Evolutionary conservation across 805 yeast species (phyloP).

Genomic region (Tetrapisispora taiwanensis): DNA sequence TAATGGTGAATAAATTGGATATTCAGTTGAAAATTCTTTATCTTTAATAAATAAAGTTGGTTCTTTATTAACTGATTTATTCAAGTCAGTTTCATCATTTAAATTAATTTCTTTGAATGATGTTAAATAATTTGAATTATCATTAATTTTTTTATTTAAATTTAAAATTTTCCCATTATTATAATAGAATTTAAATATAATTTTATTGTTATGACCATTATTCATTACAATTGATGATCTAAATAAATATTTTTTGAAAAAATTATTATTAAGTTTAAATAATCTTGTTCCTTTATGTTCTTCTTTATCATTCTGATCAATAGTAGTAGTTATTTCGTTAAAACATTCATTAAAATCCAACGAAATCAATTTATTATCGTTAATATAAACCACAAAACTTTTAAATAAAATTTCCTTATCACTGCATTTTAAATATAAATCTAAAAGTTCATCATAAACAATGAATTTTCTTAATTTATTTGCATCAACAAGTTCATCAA

Average conservation of each 20-base stretch:
- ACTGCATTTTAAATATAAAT: conserved; percentile 4
- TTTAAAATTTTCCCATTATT: background rate
- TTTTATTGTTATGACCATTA: conserved; percentile 25
- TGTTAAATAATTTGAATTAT: conserved; percentile 5
- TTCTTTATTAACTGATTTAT: background rate
- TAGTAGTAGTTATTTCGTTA: background rate
- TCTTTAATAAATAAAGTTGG: background rate
- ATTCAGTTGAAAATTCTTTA: conserved; percentile 8
- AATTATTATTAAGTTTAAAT: conserved; percentile 13
- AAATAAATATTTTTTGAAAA: conserved; percentile 16
- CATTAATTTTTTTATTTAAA: background rate
- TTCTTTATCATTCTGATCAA: background rate
- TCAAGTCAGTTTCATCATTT: conserved; percentile 3
- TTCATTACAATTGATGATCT: conserved; percentile 27
- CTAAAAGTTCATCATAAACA: conserved; percentile 24
- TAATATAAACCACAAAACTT: conserved; percentile 19
- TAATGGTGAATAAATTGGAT: conserved; percentile 25
- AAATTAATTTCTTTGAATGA: conserved; percentile 22
- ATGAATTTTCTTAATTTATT: conserved; percentile 18
- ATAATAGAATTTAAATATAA: conserved; percentile 7
- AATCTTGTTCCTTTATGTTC: background rate
- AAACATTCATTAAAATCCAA: conserved; percentile 5
- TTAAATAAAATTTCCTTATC: conserved; percentile 2
- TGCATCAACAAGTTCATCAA: conserved; percentile 7
- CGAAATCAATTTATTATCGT: conserved; percentile 19